phyloP scores from a whole-genome alignment of 805 yeast genomes.

The Naumovozyma baii region DNA sequence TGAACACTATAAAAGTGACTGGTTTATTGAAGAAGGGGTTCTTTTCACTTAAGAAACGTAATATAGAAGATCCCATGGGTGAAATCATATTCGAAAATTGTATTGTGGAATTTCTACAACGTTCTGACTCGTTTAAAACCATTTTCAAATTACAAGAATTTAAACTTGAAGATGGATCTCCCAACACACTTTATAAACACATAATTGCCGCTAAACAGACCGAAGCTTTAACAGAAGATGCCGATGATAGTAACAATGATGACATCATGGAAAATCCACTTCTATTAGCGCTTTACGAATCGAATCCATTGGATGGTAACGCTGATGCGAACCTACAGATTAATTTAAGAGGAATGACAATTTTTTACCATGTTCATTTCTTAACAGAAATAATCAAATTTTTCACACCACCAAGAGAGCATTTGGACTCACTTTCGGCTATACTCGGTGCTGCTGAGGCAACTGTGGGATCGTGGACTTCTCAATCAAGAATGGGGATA shows the following conservation, averaged over 20 bases:
- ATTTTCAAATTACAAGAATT: conserved; percentile 72
- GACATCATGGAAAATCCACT: conserved; percentile 43
- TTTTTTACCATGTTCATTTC: conserved; percentile 79
- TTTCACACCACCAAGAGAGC: conserved; percentile 79
- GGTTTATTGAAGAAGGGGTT: conserved; percentile 73
- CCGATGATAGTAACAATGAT: conserved; percentile 5
- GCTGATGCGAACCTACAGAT: conserved; percentile 75
- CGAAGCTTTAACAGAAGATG: conserved; percentile 25
- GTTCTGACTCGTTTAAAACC: conserved; percentile 68
- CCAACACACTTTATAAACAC: conserved; percentile 70
- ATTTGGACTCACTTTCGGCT: conserved; percentile 80
- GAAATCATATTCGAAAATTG: conserved; percentile 79
- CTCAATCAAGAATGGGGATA: conserved; percentile 83
- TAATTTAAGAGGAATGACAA: conserved; percentile 75
- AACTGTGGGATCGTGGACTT: conserved; percentile 81
- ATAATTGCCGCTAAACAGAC: conserved; percentile 71
- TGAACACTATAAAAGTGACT: conserved; percentile 55
- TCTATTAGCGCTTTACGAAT: conserved; percentile 72
- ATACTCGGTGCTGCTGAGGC: conserved; percentile 91
- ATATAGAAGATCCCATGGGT: conserved; percentile 42
- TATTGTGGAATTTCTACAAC: conserved; percentile 56
- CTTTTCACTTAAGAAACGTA: conserved; percentile 41
- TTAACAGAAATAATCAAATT: conserved; percentile 65
- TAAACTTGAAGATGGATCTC: conserved; percentile 79
- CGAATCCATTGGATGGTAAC: conserved; percentile 71